phyloP scores from a whole-genome alignment of 148 eudicot species.

The Selenicereus undatus region DNA sequence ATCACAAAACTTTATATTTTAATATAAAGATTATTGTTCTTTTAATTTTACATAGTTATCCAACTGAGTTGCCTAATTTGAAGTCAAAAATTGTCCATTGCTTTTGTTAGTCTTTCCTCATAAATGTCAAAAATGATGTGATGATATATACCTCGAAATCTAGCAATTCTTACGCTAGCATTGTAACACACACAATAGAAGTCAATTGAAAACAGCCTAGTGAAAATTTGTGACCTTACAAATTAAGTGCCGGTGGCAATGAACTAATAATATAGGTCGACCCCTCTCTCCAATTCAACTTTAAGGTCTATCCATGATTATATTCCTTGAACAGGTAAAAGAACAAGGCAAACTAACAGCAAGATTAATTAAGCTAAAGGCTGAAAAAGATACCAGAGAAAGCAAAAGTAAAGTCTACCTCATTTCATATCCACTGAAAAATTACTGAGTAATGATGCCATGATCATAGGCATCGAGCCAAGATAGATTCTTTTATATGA shows the following conservation, averaged over 20 bases:
- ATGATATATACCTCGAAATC: too few species aligned
- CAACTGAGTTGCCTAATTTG: too few species aligned
- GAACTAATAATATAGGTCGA: neutral
- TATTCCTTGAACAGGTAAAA: neutral
- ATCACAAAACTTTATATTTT: too few species aligned
- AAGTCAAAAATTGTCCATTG: too few species aligned
- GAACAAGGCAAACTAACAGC: neutral
- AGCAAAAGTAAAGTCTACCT: neutral
- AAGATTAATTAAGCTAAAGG: neutral
- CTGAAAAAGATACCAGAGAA: neutral
- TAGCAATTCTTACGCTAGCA: neutral
- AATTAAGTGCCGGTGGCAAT: neutral
- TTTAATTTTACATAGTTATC: too few species aligned
- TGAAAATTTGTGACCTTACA: neutral
- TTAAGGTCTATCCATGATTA: neutral
- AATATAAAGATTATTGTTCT: too few species aligned
- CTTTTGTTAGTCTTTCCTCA: too few species aligned
- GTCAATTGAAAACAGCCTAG: neutral
- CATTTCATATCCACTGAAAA: neutral
- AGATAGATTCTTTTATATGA: too few species aligned
- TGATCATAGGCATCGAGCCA: too few species aligned
- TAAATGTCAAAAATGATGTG: too few species aligned
- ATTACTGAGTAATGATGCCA: too few species aligned
- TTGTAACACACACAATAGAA: neutral
- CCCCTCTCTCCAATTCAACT: neutral